Percentiles rank a stretch among this genome's conserved stretches.
phyloP scores from a whole-genome alignment of 192 early-diverging fungal genomes.

The Pecoramyces ruminantium region DNA sequence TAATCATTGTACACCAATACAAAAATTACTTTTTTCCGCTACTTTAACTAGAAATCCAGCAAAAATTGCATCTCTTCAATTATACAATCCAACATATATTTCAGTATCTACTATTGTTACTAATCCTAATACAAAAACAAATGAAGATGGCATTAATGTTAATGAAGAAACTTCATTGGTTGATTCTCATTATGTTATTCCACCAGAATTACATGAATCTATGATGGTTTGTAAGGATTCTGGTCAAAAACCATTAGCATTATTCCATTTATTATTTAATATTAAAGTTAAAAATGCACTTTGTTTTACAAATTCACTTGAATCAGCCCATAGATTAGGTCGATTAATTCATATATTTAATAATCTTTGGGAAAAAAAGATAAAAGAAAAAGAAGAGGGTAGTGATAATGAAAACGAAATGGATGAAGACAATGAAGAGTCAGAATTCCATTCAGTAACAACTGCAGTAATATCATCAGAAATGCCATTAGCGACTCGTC shows the following conservation, averaged over 20 bases:
- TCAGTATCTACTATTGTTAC: constrained; percentile 22
- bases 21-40: constrained; percentile 91
- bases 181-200: constrained; percentile 7
- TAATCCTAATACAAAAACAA: constrained; percentile 11
- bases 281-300: constrained; percentile 35
- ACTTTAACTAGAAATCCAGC: constrained; percentile 86
- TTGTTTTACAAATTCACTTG: constrained; percentile 78
- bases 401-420: background rate
- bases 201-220: constrained; percentile 49
- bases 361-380: constrained; percentile 1
- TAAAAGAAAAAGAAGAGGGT: background rate
- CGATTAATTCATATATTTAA: constrained; percentile 49
- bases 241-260: constrained; percentile 63
- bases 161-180: constrained; percentile 13
- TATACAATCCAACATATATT: constrained; percentile 71
- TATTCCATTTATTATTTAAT: constrained; percentile 64
- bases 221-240: constrained; percentile 42
- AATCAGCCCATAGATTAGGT: constrained; percentile 69
- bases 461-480: background rate
- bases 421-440: background rate
- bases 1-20: constrained; percentile 24
- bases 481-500: background rate
- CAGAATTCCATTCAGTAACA: background rate
- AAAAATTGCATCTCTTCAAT: constrained; percentile 69
- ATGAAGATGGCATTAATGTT: constrained; percentile 9